A percentile compares a stretch with the other conserved stretches of the same genome.
Evolutionary conservation across 352 stramenopile species (phyloP).

Genomic region (Phytophthora uliginosa): DNA sequence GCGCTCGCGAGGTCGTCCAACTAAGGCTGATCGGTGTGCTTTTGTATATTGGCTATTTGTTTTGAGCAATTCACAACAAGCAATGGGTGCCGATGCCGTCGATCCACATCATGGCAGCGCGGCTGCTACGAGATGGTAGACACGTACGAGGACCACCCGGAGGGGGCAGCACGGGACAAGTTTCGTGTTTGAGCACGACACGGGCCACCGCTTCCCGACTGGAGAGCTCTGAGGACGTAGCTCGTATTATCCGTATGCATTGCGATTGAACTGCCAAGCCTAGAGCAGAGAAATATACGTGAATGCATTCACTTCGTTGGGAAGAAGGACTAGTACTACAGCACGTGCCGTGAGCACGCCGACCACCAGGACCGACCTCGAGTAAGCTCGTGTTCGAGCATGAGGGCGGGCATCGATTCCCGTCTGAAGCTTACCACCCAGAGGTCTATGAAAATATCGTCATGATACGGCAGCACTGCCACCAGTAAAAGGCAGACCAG

Average conservation of each 20-base stretch:
- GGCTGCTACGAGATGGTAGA: constrained; percentile 49
- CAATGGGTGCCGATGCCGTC: constrained; percentile 68
- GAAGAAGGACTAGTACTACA: constrained; percentile 21
- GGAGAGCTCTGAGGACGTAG: constrained; percentile 46
- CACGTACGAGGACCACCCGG: constrained; percentile 47
- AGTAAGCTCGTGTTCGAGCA: constrained; percentile 43
- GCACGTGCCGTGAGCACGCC: constrained; percentile 12
- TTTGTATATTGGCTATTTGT: too few relatives aligned
- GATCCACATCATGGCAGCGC: constrained; percentile 64
- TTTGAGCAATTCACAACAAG: too few relatives aligned
- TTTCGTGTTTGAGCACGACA: constrained; percentile 55
- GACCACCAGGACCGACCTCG: constrained; percentile 3
- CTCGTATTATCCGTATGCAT: constrained; percentile 37
- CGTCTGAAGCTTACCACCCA: constrained; percentile 27
- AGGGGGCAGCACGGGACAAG: constrained; percentile 30
- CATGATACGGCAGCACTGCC: constrained; percentile 32
- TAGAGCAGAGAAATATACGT: background rate
- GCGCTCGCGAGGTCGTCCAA: too few relatives aligned
- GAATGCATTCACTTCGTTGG: constrained; percentile 57
- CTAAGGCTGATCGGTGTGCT: too few relatives aligned
- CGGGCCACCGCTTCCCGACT: constrained; percentile 49
- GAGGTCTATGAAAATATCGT: constrained; percentile 35
- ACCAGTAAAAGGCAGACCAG: background rate
- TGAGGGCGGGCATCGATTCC: constrained; percentile 42
- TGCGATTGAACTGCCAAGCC: constrained; percentile 16